Percentiles rank a stretch among this genome's conserved stretches.
Evolutionary conservation across 441 rosid species (phyloP).

Genomic region (Codiaeum variegatum): DNA sequence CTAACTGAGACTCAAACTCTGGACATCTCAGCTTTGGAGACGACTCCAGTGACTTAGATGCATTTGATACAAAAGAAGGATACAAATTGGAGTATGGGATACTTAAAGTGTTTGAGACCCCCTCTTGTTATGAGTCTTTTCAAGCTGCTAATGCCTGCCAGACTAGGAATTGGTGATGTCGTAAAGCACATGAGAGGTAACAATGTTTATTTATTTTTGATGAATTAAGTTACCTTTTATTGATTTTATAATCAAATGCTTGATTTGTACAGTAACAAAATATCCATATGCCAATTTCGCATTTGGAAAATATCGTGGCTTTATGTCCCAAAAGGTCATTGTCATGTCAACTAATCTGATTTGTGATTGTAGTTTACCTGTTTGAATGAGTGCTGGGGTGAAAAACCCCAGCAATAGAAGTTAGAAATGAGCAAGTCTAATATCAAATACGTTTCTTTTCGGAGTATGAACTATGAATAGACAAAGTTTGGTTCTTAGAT

Average conservation of each 20-base stretch:
- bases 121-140: conserved; percentile 35
- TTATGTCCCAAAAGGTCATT: background rate
- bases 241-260: background rate
- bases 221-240: background rate
- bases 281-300: background rate
- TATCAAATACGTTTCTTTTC: background rate
- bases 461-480: background rate
- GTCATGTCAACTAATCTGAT: background rate
- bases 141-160: conserved; percentile 32
- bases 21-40: no score
- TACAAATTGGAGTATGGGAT: background rate
- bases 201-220: background rate
- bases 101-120: background rate
- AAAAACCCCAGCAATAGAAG: background rate
- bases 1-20: no score
- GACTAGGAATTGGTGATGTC: conserved; percentile 27
- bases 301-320: background rate
- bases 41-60: background rate
- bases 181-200: conserved; percentile 35
- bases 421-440: background rate
- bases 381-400: background rate
- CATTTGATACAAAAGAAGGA: background rate
- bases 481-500: conserved; percentile 10
- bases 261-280: background rate
- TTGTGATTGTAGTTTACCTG: background rate